phyloP scores from a whole-genome alignment of 129 eudicot genomes.

The Rutidosis leptorrhynchoides region DNA sequence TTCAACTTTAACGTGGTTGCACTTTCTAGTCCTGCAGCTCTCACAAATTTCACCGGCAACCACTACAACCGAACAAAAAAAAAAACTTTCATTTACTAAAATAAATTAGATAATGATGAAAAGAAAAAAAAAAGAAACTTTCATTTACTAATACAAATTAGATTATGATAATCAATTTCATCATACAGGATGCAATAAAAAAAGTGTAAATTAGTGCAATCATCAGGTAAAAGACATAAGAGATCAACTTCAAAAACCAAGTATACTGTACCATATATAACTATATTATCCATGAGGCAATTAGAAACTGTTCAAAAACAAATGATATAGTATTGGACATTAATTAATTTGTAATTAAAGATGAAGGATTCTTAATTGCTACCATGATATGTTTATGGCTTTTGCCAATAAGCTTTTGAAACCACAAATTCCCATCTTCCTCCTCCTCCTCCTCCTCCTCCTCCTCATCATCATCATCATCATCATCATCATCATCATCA shows the following conservation, averaged over 20 bases:
- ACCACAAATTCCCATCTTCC: conserved; percentile 9
- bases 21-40: conserved; percentile 18
- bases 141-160: too few species aligned
- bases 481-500: conserved; percentile 15
- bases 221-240: neutral
- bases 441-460: neutral
- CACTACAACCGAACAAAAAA: conserved; percentile 12
- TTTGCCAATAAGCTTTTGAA: conserved; percentile 11
- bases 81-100: too few species aligned
- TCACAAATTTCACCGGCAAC: conserved; percentile 26
- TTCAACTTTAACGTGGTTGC: conserved; percentile 1
- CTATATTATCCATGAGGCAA: too few species aligned
- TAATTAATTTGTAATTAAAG: neutral
- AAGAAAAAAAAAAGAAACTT: too few species aligned
- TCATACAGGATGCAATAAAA: neutral
- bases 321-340: too few species aligned
- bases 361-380: neutral
- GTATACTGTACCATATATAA: neutral
- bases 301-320: neutral
- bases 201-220: neutral
- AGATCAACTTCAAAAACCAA: neutral
- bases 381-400: conserved; percentile 12
- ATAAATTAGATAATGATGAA: too few species aligned
- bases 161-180: too few species aligned
- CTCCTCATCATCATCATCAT: neutral